Evolutionary conservation across 176 grass and related monocot genomes (phyloP), one percentile per base, ranked within the genome.

Genomic region (Tillandsia fasciculata): DNA sequence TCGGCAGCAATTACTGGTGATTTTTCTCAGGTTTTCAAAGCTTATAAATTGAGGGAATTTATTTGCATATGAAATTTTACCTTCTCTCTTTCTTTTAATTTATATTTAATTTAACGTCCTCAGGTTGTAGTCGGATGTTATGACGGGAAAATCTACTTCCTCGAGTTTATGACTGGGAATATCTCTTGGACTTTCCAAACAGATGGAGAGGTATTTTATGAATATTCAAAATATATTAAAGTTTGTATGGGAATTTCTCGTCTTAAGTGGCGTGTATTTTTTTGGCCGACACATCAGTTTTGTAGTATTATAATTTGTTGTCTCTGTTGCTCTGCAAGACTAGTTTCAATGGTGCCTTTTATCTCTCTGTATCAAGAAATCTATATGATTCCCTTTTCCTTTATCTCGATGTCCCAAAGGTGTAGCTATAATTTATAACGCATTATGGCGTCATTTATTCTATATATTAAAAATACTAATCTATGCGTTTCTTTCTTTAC

Each of bases 51-150:
- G 12, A 65, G 71, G 74, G 11, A 49, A 52, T 70, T 66, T 48
- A 48, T 70, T 68, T 49, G 63, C 61, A 26, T 63, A 26, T 24
- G 17, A 48, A 33, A 48, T 5, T 50, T 15, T 26, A 51, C 52
- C 28, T 42, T 42, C 33, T 42, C 33, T 42, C 3, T 42, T 42
- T 42, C 7, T 3, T 42, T 67, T 24, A 70, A 11, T 61, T 82
- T 64, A 77, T 81, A 22, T 22, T 68, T 74, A 66, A 8, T 26
- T 51, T 83, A 72, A 72, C 42, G 12, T 68, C 54, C 68, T 69
- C 76, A 96, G 92, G 88, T 96, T 56, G 92, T 89, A 56, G 81
- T 96, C 70, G 92, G 92, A 64, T 96, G 92, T 71, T 96, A 89
- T 50, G 87, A 87, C 80, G 92, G 92, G 65, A 92, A 89, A 75